A percentile compares a stretch with the other conserved stretches of the same genome.
These are phyloP conservation scores for Colletotrichum shisoi DNA, from an alignment of 2,329 filamentous ascomycete genomes.

Conservation along the genomic window DNA sequence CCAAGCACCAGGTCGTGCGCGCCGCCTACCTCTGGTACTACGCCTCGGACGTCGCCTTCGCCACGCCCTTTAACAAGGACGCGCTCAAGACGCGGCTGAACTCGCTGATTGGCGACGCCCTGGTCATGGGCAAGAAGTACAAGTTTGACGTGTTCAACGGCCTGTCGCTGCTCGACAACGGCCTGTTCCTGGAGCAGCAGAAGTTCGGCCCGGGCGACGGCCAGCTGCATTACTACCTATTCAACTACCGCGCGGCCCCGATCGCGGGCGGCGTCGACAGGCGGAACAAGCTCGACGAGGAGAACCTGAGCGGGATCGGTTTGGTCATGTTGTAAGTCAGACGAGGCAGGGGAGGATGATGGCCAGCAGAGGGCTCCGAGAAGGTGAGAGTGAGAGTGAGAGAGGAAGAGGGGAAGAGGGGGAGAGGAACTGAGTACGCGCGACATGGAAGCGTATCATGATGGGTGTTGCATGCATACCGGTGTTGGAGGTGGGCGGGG, in stretches of 20 bases:
- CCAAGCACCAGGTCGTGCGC: conserved; percentile 79
- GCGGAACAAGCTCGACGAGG: conserved; percentile 78
- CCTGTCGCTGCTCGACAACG: conserved; percentile 91
- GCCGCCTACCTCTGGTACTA: conserved; percentile 99
- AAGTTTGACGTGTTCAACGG: conserved; percentile 98
- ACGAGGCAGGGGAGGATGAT: background rate
- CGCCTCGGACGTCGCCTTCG: conserved; percentile 80
- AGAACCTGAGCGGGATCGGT: conserved; percentile 83
- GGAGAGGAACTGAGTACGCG: background rate
- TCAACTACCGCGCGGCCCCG: conserved; percentile 92
- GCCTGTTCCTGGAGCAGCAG: conserved; percentile 88
- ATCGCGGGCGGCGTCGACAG: conserved; percentile 85
- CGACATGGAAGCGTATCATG: background rate
- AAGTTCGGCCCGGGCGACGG: conserved; percentile 96
- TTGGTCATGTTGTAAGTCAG: conserved; percentile 73
- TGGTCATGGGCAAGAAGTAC: conserved; percentile 83
- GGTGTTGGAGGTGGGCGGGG: conserved; percentile 7
- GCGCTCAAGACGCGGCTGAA: conserved; percentile 83
- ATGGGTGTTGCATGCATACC: conserved; percentile 17
- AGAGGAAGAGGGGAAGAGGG: background rate
- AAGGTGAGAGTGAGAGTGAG: background rate
- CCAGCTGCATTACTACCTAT: conserved; percentile 94
- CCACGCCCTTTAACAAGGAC: conserved; percentile 59
- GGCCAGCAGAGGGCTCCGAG: no score
- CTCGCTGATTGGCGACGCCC: conserved; percentile 79